These are phyloP conservation scores for Suillus spraguei DNA, from an alignment of 768 basidiomycete species.

Conservation along the genomic window DNA sequence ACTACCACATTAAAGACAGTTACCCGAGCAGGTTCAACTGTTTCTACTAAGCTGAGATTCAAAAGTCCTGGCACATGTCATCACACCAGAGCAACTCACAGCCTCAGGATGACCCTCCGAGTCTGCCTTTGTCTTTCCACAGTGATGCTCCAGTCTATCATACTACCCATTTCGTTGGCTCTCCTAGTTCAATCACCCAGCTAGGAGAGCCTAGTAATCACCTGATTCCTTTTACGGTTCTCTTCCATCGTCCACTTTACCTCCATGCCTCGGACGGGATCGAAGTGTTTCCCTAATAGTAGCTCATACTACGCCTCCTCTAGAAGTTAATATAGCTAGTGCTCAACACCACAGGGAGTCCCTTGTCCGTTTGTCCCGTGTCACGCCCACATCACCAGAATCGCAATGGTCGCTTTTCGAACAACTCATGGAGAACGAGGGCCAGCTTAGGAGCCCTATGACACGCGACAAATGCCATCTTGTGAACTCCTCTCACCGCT, in stretches of 20 bases:
- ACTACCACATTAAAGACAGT: neutral
- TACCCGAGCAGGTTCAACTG: neutral
- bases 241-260: slow-evolving; percentile 6
- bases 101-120: neutral
- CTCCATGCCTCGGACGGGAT: slow-evolving; percentile 7
- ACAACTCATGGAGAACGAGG: slow-evolving; percentile 72
- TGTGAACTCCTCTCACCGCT: slow-evolving; percentile 4
- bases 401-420: slow-evolving; percentile 67
- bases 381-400: slow-evolving; percentile 25
- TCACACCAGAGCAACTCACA: neutral
- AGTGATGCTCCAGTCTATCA: slow-evolving; percentile 12
- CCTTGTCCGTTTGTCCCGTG: slow-evolving; percentile 15
- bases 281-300: slow-evolving; percentile 14
- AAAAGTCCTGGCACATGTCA: neutral
- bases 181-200: slow-evolving; percentile 25
- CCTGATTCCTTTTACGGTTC: slow-evolving; percentile 19
- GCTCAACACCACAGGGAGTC: slow-evolving; percentile 19
- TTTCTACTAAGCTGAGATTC: neutral
- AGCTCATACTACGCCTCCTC: slow-evolving; percentile 19
- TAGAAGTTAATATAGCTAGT: slow-evolving; percentile 17
- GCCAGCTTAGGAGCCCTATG: slow-evolving; percentile 34
- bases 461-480: slow-evolving; percentile 13
- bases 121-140: slow-evolving; percentile 14
- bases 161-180: slow-evolving; percentile 23
- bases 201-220: slow-evolving; percentile 18